phyloP scores from a whole-genome alignment of 2,329 filamentous ascomycete genomes.

The Clonostachys rosea region DNA sequence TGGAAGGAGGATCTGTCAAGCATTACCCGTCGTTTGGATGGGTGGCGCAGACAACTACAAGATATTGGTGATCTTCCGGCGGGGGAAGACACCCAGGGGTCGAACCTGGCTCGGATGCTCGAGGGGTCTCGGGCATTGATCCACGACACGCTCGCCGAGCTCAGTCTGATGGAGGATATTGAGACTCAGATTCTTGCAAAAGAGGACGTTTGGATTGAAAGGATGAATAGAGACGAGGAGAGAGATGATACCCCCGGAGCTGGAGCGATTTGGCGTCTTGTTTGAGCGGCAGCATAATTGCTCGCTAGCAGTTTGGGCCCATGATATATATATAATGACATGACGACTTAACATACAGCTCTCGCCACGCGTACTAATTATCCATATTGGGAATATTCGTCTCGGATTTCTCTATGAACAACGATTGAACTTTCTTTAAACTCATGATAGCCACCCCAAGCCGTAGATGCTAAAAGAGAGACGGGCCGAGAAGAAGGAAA shows the following conservation, averaged over 20 bases:
- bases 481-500: too few relatives aligned
- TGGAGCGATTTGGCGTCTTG: conserved; percentile 42
- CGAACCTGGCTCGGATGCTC: conserved; percentile 43
- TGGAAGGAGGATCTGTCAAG: conserved; percentile 57
- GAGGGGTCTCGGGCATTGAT: conserved; percentile 42
- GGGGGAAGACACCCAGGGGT: conserved; percentile 9
- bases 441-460: background rate
- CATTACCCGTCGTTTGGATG: conserved; percentile 49
- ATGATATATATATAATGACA: background rate
- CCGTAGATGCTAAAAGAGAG: background rate
- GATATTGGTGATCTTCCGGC: conserved; percentile 30
- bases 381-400: background rate
- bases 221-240: conserved; percentile 39
- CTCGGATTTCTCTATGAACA: background rate
- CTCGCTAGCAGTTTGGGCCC: background rate
- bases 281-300: conserved; percentile 10
- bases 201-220: conserved; percentile 56
- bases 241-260: conserved; percentile 27
- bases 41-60: conserved; percentile 42
- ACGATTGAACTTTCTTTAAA: background rate
- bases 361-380: background rate
- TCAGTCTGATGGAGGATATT: conserved; percentile 57
- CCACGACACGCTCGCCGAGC: conserved; percentile 56
- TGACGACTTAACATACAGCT: background rate
- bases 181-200: conserved; percentile 50